phyloP scores from a whole-genome alignment of 2,329 filamentous ascomycete genomes.

The Ophiostoma novo-ulmi region DNA sequence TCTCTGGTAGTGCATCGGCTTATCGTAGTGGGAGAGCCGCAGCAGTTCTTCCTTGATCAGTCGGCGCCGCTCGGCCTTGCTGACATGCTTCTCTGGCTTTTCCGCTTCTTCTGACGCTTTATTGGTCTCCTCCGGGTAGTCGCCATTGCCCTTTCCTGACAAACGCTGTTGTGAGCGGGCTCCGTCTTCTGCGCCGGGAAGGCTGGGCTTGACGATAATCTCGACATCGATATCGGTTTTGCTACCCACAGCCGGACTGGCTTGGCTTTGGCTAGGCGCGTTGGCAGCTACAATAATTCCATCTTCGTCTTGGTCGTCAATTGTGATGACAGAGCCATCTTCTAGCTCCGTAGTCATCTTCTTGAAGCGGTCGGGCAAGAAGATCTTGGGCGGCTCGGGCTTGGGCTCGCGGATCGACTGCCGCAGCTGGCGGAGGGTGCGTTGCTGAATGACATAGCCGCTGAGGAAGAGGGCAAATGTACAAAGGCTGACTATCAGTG shows the following conservation, averaged over 20 bases:
- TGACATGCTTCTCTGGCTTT: slow-evolving; percentile 45
- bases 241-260: slow-evolving; percentile 26
- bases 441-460: slow-evolving; percentile 82
- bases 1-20: slow-evolving; percentile 50
- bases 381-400: slow-evolving; percentile 44
- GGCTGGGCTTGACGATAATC: slow-evolving; percentile 38
- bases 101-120: not conserved
- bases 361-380: slow-evolving; percentile 49
- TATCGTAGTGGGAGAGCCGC: slow-evolving; percentile 25
- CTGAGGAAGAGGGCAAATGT: slow-evolving; percentile 80
- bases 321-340: slow-evolving; percentile 43
- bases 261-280: slow-evolving; percentile 27
- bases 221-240: slow-evolving; percentile 29
- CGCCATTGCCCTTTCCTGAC: slow-evolving; percentile 14
- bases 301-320: slow-evolving; percentile 32
- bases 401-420: slow-evolving; percentile 57
- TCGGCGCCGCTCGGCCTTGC: slow-evolving; percentile 49
- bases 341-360: slow-evolving; percentile 42
- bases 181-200: slow-evolving; percentile 28
- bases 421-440: slow-evolving; percentile 73
- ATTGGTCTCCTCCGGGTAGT: slow-evolving; percentile 2
- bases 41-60: slow-evolving; percentile 37
- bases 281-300: slow-evolving; percentile 16
- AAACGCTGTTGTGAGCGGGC: slow-evolving; percentile 10
- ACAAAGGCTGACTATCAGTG: slow-evolving; percentile 61